A percentile compares a stretch with the other conserved stretches of the same genome.
Conservation (phyloP, 345 rosid species). For the Salix koriyanagi region DNA sequence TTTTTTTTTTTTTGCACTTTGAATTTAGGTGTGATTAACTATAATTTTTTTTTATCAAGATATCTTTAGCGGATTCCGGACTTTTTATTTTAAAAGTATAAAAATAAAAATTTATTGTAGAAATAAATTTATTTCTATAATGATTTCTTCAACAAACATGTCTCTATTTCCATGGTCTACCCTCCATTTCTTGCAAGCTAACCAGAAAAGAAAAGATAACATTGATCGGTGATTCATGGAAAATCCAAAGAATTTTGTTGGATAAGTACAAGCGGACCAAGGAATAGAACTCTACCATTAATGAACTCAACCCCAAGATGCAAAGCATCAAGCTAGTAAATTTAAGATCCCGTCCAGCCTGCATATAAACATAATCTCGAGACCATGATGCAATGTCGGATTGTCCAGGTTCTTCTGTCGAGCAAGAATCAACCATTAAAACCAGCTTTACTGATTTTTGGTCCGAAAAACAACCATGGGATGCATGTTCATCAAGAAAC, state of each 20-base stretch:
- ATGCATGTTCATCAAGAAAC: not conserved
- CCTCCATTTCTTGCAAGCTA: constrained; percentile 25
- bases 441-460: not conserved
- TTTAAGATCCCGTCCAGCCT: constrained; percentile 86
- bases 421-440: not conserved
- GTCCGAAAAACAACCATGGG: not conserved
- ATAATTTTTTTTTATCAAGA: too few species aligned
- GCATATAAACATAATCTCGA: constrained; percentile 16
- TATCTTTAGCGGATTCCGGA: too few species aligned
- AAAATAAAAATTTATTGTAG: too few species aligned
- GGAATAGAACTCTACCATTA: constrained; percentile 43
- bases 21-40: too few species aligned
- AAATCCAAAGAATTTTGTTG: not conserved
- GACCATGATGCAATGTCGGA: constrained; percentile 3
- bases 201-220: not conserved
- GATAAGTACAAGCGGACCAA: not conserved
- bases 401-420: not conserved
- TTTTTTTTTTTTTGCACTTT: too few species aligned
- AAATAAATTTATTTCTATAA: too few species aligned
- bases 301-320: constrained; percentile 40
- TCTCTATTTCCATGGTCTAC: not conserved
- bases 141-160: too few species aligned
- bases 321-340: constrained; percentile 69
- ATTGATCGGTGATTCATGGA: not conserved
- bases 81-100: too few species aligned